Percentiles rank a stretch among this genome's conserved stretches.
Conservation (phyloP, 2,329 filamentous ascomycete genomes). For the Gaeumannomyces tritici region DNA sequence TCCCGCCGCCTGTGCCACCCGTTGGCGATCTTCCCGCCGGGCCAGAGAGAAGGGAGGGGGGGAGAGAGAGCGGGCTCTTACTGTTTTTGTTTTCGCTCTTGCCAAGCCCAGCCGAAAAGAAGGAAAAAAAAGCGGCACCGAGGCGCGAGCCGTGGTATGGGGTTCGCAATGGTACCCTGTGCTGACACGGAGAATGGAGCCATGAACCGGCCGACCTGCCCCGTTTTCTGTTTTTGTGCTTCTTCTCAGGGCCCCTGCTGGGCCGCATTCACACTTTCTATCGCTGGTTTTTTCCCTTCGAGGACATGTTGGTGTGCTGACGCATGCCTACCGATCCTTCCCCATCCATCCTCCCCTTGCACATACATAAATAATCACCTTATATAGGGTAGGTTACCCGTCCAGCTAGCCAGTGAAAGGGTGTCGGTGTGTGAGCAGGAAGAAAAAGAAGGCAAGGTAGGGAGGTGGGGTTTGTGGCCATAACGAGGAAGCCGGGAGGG, state of each 20-base stretch:
- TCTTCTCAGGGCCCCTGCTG: too few species aligned
- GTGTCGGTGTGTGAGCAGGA: too few species aligned
- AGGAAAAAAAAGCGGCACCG: neutral
- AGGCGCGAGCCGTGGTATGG: neutral
- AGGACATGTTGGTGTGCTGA: neutral
- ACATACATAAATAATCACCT: neutral
- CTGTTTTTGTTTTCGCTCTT: too few species aligned
- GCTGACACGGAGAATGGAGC: neutral
- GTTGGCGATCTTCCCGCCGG: neutral
- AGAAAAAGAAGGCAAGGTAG: neutral
- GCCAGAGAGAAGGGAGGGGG: too few species aligned
- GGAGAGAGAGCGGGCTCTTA: neutral
- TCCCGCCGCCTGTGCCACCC: too few species aligned
- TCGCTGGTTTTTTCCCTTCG: neutral
- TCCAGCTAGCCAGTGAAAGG: too few species aligned
- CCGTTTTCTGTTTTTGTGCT: neutral
- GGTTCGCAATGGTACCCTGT: neutral
- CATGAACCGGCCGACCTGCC: neutral
- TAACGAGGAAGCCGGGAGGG: neutral
- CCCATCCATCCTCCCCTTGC: neutral
- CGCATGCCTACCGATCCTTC: neutral
- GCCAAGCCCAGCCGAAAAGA: neutral
- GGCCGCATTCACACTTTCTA: too few species aligned
- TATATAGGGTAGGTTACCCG: too few species aligned
- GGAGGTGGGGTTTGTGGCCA: neutral